Percentiles rank a stretch among this genome's conserved stretches.
Evolutionary conservation across 257 asterid genomes (phyloP).

Genomic region (Thymus quinquecostatus): DNA sequence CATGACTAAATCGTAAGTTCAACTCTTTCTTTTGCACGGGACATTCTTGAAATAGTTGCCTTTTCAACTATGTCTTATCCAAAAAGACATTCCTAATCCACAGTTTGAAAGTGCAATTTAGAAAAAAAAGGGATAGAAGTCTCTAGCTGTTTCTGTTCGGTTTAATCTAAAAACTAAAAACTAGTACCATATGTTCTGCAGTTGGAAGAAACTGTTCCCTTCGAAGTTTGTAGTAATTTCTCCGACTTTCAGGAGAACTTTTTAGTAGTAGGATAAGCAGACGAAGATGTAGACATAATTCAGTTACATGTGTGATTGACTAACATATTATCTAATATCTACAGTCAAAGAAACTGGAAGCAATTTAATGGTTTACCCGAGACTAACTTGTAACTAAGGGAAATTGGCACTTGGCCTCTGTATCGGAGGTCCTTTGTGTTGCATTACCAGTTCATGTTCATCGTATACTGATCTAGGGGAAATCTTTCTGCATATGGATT

Average conservation of each 20-base stretch:
- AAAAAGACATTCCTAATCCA: not conserved
- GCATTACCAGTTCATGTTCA: not conserved
- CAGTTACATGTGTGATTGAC: not conserved
- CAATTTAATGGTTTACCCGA: not conserved
- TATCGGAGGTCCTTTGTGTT: not conserved
- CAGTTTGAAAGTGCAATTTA: conserved; percentile 4
- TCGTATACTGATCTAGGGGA: not conserved
- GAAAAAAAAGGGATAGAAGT: not conserved
- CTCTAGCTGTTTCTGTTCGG: not conserved
- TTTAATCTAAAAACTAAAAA: not conserved
- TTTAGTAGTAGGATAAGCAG: not conserved
- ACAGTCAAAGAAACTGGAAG: not conserved
- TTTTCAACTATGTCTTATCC: conserved; percentile 3
- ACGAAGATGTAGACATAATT: conserved; percentile 1
- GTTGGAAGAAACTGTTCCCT: not conserved
- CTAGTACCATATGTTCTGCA: not conserved
- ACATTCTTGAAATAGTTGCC: conserved; percentile 8
- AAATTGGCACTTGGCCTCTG: not conserved
- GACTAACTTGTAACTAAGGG: conserved; percentile 8
- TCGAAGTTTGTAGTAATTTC: not conserved
- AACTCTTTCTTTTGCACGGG: not conserved
- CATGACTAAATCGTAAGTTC: conserved; percentile 95
- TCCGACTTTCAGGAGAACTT: not conserved
- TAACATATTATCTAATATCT: not conserved
- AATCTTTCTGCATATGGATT: not conserved